These are phyloP conservation scores for Pachysandra terminalis DNA, from an alignment of 164 flowering plant species.

Conservation along the genomic window DNA sequence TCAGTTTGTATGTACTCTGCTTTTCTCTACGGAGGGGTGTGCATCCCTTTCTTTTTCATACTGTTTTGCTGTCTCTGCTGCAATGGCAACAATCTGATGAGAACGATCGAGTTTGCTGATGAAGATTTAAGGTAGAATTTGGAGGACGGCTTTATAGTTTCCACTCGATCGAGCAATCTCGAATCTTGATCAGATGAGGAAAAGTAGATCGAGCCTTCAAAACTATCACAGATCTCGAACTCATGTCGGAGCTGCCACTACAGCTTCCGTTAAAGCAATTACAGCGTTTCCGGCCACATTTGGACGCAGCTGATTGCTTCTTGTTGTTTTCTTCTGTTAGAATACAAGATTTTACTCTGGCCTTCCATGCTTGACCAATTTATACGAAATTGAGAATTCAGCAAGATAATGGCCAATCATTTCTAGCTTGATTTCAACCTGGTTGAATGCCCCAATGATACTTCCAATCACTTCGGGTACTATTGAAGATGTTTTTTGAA, in stretches of 20 bases:
- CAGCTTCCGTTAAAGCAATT: no score
- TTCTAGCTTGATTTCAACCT: slow-evolving; percentile 58
- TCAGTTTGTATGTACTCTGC: slow-evolving; percentile 71
- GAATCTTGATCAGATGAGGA: slow-evolving; percentile 85
- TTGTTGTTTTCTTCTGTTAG: no score
- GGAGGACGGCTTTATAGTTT: slow-evolving; percentile 60
- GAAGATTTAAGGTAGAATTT: slow-evolving; percentile 61
- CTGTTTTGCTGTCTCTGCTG: slow-evolving; percentile 80
- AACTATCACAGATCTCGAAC: no score
- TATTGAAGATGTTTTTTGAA: slow-evolving; percentile 47
- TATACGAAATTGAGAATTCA: slow-evolving; percentile 52
- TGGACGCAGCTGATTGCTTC: no score
- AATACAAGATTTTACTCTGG: no score
- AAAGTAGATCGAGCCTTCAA: no score
- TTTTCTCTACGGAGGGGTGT: slow-evolving; percentile 80
- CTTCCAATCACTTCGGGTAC: slow-evolving; percentile 65
- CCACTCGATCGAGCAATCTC: slow-evolving; percentile 83
- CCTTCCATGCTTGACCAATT: slow-evolving; percentile 57
- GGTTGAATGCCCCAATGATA: slow-evolving; percentile 55
- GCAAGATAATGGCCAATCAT: slow-evolving; percentile 56
- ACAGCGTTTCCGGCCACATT: no score
- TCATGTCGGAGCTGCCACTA: no score
- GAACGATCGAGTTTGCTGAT: slow-evolving; percentile 81
- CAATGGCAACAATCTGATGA: slow-evolving; percentile 53
- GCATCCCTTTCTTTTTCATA: slow-evolving; percentile 88